Evolutionary conservation across 495 filamentous ascomycete species (phyloP).

Genomic region (Rhypophila decipiens): DNA sequence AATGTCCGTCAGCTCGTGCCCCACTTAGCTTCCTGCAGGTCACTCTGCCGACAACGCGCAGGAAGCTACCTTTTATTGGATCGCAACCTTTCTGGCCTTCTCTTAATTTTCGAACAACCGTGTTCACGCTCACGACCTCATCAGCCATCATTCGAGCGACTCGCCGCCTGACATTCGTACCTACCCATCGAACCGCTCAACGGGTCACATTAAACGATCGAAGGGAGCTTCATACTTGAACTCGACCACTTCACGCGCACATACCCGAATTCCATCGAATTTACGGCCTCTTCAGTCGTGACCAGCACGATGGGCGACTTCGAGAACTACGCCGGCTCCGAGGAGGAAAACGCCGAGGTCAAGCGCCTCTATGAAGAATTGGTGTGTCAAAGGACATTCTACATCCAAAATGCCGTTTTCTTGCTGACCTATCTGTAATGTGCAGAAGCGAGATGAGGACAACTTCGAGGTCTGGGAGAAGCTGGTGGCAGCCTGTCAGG

Average conservation of each 20-base stretch:
- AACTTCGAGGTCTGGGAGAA: conserved; percentile 95
- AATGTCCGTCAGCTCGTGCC: neutral
- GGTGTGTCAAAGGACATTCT: conserved; percentile 46
- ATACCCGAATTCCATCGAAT: no score
- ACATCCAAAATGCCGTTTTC: no score
- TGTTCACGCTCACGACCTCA: conserved; percentile 1
- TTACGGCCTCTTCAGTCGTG: no score
- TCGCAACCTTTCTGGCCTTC: neutral
- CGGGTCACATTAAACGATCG: no score
- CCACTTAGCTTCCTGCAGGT: neutral
- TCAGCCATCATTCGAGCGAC: no score
- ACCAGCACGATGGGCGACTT: conserved; percentile 36
- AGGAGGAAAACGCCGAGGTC: conserved; percentile 82
- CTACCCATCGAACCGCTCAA: no score
- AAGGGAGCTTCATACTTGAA: no score
- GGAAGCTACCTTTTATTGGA: neutral
- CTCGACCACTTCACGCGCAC: no score
- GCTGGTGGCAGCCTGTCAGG: conserved; percentile 74
- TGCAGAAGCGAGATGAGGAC: conserved; percentile 69
- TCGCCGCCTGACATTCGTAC: no score
- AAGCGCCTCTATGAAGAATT: conserved; percentile 71
- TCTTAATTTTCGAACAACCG: conserved; percentile 2
- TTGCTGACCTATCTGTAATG: no score
- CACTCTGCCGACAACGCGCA: neutral
- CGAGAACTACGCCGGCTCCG: conserved; percentile 62